Evolutionary conservation across 2,329 filamentous ascomycete genomes (phyloP).

Genomic region (Fusarium napiforme): DNA sequence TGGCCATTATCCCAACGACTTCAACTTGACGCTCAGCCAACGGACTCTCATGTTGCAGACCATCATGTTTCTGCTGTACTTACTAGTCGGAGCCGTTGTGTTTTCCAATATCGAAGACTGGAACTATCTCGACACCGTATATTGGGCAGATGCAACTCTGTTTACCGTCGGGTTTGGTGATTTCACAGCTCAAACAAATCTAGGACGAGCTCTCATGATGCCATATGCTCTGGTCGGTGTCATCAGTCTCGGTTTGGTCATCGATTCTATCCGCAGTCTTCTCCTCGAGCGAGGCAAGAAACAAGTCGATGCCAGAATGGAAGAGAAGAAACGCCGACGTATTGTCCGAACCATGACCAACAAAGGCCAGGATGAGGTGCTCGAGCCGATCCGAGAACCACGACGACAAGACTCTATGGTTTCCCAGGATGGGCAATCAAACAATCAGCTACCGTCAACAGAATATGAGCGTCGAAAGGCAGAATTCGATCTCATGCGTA

Average conservation of each 20-base stretch:
- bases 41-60: constrained; percentile 91
- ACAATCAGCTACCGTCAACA: constrained; percentile 32
- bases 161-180: constrained; percentile 75
- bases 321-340: constrained; percentile 67
- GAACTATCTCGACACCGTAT: constrained; percentile 80
- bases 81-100: constrained; percentile 79
- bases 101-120: constrained; percentile 80
- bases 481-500: constrained; percentile 84
- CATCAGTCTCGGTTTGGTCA: constrained; percentile 84
- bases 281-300: constrained; percentile 67
- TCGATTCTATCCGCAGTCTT: constrained; percentile 79
- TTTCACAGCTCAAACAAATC: constrained; percentile 57
- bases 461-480: constrained; percentile 72
- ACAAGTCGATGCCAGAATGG: constrained; percentile 65
- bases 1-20: constrained; percentile 80
- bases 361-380: constrained; percentile 58
- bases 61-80: constrained; percentile 84
- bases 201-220: constrained; percentile 78
- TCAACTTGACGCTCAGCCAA: constrained; percentile 81
- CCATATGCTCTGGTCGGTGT: constrained; percentile 87
- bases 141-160: constrained; percentile 80
- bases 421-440: constrained; percentile 7
- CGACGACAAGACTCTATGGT: constrained; percentile 9
- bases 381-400: constrained; percentile 59
- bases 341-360: constrained; percentile 58